Base-by-base conservation (phyloP, 1,139 yeast genomes). In the Zygosaccharomyces pseudobailii region DNA sequence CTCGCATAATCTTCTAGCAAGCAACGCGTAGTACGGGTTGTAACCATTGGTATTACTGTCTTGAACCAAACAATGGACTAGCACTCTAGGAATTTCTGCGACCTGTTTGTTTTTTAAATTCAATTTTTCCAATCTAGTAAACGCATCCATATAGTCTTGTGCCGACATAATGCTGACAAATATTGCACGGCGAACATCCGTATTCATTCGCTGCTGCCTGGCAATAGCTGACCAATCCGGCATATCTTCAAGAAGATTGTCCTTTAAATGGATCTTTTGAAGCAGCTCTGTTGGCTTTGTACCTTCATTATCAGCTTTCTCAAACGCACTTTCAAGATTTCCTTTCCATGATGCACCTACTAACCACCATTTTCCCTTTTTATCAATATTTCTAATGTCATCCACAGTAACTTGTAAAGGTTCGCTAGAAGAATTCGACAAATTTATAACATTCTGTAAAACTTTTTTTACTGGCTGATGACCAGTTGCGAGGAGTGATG, bases 331-430 rank as follows among this genome's bases (percentile, higher is more conserved):
- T 10, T 57, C 60, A 52, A 59, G 61, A 28, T 73, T 75, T 1
- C 90, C 90, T 60, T 80, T 86, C 97, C 97, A 92, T 0, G 98
- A 96, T 3, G 97, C 87, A 39, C 99, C 98, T 31, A 94, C 90
- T 37, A 92, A 73, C 99, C 98, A 94, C 99, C 99, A 94, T 66
- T 90, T 92, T 47, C 98, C 98, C 54, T 82, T 78, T 0, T 83
- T 78, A 9, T 82, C 87, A 25, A 87, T 76, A 53, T 79, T 80
- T 43, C 79, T 80, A 49, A 94, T 89, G 69, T 94, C 99, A 42
- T 80, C 83, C 30, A 94, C 71, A 2, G 88, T 73, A 0, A 92
- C 97, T 57, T 87, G 89, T 28, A 94, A 73, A 1, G 98, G 87
- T 46, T 92, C 98, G 34, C 72, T 71, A 42, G 74, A 72, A 32